phyloP scores from a whole-genome alignment of 192 early-diverging fungal species.

The Podila epigama region DNA sequence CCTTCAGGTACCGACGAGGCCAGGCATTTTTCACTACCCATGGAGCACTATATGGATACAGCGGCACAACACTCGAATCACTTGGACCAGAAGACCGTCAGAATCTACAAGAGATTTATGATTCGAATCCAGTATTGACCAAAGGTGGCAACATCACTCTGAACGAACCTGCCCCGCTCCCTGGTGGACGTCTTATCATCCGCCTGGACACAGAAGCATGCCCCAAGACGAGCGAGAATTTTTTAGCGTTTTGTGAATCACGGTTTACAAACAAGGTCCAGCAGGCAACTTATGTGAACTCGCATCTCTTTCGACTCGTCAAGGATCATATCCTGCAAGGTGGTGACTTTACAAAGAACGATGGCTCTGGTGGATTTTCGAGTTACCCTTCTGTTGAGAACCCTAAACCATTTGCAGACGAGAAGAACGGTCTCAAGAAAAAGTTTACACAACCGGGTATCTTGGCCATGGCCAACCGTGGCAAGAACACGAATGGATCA shows the following conservation, averaged over 20 bases:
- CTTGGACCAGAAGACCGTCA: conserved; percentile 21
- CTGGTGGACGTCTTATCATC: conserved; percentile 33
- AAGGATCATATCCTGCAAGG: conserved; percentile 50
- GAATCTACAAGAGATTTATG: conserved; percentile 46
- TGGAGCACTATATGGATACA: conserved; percentile 40
- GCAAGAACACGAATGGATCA: conserved; percentile 48
- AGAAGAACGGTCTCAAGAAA: conserved; percentile 33
- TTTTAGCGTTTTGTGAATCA: conserved; percentile 40
- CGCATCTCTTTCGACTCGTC: conserved; percentile 37
- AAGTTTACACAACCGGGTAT: conserved; percentile 33
- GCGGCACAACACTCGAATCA: conserved; percentile 20
- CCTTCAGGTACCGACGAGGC: conserved; percentile 27
- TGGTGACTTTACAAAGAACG: conserved; percentile 44
- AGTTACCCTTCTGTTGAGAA: conserved; percentile 31
- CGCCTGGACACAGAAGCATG: conserved; percentile 25
- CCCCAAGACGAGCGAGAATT: conserved; percentile 39
- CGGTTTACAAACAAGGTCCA: conserved; percentile 32
- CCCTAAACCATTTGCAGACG: conserved; percentile 48
- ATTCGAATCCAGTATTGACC: conserved; percentile 32
- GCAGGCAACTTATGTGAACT: conserved; percentile 41
- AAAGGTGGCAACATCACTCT: conserved; percentile 35
- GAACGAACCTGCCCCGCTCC: conserved; percentile 28
- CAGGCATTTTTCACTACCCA: conserved; percentile 47
- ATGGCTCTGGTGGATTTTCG: conserved; percentile 36
- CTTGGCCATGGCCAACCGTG: conserved; percentile 43